Percentiles rank a stretch among this genome's conserved stretches.
phyloP scores from a whole-genome alignment of 768 basidiomycete genomes.

The Leccinum disarticulatum region DNA sequence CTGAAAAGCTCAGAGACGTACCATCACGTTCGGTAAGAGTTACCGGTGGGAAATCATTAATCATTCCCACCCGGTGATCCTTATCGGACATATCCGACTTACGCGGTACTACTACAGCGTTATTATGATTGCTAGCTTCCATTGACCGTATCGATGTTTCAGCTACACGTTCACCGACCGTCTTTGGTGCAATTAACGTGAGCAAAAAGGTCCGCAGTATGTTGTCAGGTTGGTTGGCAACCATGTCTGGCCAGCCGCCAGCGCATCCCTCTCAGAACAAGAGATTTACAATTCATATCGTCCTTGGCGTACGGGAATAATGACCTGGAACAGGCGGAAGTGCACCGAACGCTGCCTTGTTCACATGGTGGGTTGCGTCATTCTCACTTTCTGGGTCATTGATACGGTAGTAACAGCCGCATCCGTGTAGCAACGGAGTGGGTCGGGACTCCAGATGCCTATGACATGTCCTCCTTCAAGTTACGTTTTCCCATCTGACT shows the following conservation, averaged over 20 bases:
- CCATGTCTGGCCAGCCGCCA: neutral
- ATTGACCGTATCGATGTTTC: slow-evolving; percentile 2
- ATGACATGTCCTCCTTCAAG: slow-evolving; percentile 11
- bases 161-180: neutral
- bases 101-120: neutral
- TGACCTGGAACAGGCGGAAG: neutral
- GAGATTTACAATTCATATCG: neutral
- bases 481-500: slow-evolving; percentile 27
- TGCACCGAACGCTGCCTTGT: neutral
- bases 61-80: neutral
- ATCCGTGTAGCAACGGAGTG: slow-evolving; percentile 19
- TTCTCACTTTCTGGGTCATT: slow-evolving; percentile 1
- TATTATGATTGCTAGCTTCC: neutral
- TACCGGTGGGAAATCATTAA: slow-evolving; percentile 7
- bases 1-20: slow-evolving; percentile 4
- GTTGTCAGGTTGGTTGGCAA: neutral
- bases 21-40: slow-evolving; percentile 16
- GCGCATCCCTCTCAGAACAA: neutral
- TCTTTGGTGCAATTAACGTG: neutral
- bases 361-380: neutral
- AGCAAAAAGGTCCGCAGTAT: neutral
- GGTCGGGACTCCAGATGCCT: neutral
- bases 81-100: neutral
- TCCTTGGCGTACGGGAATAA: neutral
- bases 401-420: slow-evolving; percentile 24